phyloP scores from a whole-genome alignment of 73 alveolate genomes.

The Tetrahymena borealis region DNA sequence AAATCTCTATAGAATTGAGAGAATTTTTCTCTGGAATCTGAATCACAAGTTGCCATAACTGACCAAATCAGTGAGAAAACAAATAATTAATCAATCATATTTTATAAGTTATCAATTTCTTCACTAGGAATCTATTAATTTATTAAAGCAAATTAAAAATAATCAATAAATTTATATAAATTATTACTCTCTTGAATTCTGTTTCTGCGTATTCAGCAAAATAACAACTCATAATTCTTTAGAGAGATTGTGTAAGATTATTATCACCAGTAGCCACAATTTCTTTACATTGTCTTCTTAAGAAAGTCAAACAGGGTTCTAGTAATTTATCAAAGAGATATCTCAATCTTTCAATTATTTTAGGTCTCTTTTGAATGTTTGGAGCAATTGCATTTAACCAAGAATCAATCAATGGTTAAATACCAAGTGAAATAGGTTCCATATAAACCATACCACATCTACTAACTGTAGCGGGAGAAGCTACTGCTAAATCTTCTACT shows the following conservation, averaged over 20 bases:
- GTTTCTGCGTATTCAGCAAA: slow-evolving; percentile 70
- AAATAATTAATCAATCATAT: slow-evolving; percentile 76
- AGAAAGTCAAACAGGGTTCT: slow-evolving; percentile 62
- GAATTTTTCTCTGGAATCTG: slow-evolving; percentile 87
- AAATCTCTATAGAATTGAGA: slow-evolving; percentile 70
- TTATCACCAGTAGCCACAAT: slow-evolving; percentile 75
- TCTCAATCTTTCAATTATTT: slow-evolving; percentile 60
- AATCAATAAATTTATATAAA: background rate
- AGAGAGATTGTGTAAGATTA: slow-evolving; percentile 61
- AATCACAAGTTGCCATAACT: slow-evolving; percentile 85
- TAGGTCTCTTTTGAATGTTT: slow-evolving; percentile 62
- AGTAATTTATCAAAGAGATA: slow-evolving; percentile 66
- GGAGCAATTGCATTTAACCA: slow-evolving; percentile 86
- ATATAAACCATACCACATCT: slow-evolving; percentile 58
- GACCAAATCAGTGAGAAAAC: slow-evolving; percentile 89
- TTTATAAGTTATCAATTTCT: slow-evolving; percentile 81
- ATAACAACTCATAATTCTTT: slow-evolving; percentile 88
- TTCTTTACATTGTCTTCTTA: slow-evolving; percentile 69
- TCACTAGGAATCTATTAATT: slow-evolving; percentile 59
- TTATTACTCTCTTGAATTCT: slow-evolving; percentile 81
- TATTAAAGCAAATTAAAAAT: background rate
- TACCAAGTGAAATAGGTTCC: slow-evolving; percentile 95
- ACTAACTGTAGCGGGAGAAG: slow-evolving; percentile 54
- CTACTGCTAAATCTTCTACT: slow-evolving; percentile 48
- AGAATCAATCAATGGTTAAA: slow-evolving; percentile 72